Percentiles rank a stretch among this genome's conserved stretches.
Conservation (phyloP, 2,329 filamentous ascomycete genomes). For the Sordariomycetes sp. region DNA sequence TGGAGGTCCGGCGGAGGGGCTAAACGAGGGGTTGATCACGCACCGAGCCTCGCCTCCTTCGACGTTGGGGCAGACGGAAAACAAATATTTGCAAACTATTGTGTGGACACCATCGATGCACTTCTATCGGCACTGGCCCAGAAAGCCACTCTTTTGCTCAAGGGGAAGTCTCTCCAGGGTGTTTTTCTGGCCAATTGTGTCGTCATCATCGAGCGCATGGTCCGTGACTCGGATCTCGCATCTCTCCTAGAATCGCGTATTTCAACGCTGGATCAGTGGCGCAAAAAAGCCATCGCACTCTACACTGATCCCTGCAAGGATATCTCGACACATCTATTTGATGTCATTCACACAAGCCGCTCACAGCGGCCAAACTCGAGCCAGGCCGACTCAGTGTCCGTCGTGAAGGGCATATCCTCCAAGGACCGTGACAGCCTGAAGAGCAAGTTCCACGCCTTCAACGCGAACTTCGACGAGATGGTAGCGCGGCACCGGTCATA, state of each 20-base stretch:
- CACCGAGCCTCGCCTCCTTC: slow-evolving; percentile 63
- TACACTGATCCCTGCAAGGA: slow-evolving; percentile 88
- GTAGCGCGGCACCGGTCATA: slow-evolving; percentile 70
- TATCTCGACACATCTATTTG: slow-evolving; percentile 69
- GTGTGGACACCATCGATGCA: slow-evolving; percentile 74
- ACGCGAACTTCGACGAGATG: slow-evolving; percentile 79
- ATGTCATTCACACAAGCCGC: slow-evolving; percentile 83
- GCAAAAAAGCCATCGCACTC: slow-evolving; percentile 69
- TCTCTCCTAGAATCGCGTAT: slow-evolving; percentile 56
- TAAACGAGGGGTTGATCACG: slow-evolving; percentile 27
- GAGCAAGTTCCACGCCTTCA: slow-evolving; percentile 88
- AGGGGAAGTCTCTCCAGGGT: slow-evolving; percentile 65
- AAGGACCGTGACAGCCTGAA: slow-evolving; percentile 97
- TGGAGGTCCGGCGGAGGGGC: slow-evolving; percentile 47
- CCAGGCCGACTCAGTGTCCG: slow-evolving; percentile 66
- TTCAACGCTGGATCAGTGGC: slow-evolving; percentile 63
- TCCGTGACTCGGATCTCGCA: slow-evolving; percentile 66
- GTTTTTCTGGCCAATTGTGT: slow-evolving; percentile 88
- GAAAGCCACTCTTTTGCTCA: slow-evolving; percentile 59
- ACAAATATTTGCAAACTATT: slow-evolving; percentile 81
- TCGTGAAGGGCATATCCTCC: slow-evolving; percentile 69
- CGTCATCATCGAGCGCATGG: slow-evolving; percentile 70
- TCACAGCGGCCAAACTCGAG: slow-evolving; percentile 58
- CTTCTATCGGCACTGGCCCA: slow-evolving; percentile 63
- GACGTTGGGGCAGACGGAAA: slow-evolving; percentile 82